Evolutionary conservation across 352 stramenopile species (phyloP).

Genomic region (Globisporangium ultimum): DNA sequence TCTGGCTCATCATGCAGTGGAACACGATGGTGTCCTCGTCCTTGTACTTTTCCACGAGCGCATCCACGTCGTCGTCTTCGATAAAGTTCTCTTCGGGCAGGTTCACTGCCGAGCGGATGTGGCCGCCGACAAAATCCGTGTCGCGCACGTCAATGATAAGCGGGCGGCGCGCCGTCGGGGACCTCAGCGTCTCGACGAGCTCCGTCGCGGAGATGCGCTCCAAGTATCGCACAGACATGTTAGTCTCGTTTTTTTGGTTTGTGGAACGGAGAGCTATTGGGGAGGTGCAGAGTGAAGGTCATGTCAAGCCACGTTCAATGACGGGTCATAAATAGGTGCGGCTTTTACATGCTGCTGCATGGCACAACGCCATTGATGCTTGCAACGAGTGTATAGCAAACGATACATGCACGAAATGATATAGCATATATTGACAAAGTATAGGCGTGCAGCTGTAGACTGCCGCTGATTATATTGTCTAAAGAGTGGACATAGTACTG

Average conservation of each 20-base stretch:
- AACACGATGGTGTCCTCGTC: constrained; percentile 70
- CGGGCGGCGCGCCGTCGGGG: constrained; percentile 25
- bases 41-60: constrained; percentile 64
- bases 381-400: too few relatives aligned
- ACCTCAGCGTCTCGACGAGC: constrained; percentile 53
- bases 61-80: constrained; percentile 79
- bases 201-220: constrained; percentile 44
- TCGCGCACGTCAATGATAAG: constrained; percentile 79
- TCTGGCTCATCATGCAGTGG: constrained; percentile 88
- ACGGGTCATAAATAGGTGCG: too few relatives aligned
- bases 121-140: constrained; percentile 64
- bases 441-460: too few relatives aligned
- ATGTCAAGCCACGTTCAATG: not conserved
- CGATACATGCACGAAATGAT: too few relatives aligned
- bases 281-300: not conserved
- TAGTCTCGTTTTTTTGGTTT: not conserved
- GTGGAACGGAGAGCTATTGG: not conserved
- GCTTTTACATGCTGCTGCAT: too few relatives aligned
- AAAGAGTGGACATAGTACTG: too few relatives aligned
- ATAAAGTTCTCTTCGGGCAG: constrained; percentile 76
- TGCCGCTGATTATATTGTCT: too few relatives aligned
- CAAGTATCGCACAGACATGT: constrained; percentile 28
- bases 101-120: constrained; percentile 79
- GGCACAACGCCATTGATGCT: too few relatives aligned
- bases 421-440: too few relatives aligned